Base-by-base conservation (phyloP, 306 rosid genomes). In the Cicer cuneatum region DNA sequence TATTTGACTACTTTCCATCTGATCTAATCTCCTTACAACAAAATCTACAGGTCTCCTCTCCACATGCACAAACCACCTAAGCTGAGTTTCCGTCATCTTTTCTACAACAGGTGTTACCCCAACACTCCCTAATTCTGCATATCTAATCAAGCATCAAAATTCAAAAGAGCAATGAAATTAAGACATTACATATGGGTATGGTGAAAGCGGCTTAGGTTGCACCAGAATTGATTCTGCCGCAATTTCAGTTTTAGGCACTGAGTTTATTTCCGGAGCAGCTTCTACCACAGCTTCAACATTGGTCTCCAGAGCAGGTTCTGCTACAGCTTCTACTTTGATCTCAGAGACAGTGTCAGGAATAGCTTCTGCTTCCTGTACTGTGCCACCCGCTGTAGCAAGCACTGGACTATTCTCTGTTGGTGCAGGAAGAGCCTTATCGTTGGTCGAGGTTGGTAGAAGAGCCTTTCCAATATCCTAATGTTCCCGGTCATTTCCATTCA, bases 391-490 rank as follows among this genome's bases (percentile, higher is more conserved):
- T 5, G 88, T 69, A 48, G 86, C 71, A 21, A 83, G 83, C 70
- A 69, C 93, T n/a, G 85, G 72, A 40, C n/a, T 83, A 70, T 66
- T 63, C 49, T 80, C 85, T 35, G 51, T 65, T 59, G 97, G 86
- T 58, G 87, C 78, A 7, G 97, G 97, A 80, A 95, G 98, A 81
- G 84, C 61, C 80, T 90, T 90, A 84, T 81, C 12, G 41, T 52
- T 70, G 54, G 75, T 77, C 10, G 93, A 51, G 29, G 80, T 39
- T 49, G 99, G 98, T 54, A 95, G 87, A 77, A 95, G 81, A 73
- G 97, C 98, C 84, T 58, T 78, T 73, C 99, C 99, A 24, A 95
- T 95, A 73, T 89, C 77, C 98, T 95, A 85, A 81, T 76, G 71
- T 86, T 77, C 49, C 56, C 71, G 60, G 48, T 14, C 51, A 69